Percentiles rank a stretch among this genome's conserved stretches.
phyloP scores from a whole-genome alignment of 176 grass and related monocot species.

The Zea luxurians region DNA sequence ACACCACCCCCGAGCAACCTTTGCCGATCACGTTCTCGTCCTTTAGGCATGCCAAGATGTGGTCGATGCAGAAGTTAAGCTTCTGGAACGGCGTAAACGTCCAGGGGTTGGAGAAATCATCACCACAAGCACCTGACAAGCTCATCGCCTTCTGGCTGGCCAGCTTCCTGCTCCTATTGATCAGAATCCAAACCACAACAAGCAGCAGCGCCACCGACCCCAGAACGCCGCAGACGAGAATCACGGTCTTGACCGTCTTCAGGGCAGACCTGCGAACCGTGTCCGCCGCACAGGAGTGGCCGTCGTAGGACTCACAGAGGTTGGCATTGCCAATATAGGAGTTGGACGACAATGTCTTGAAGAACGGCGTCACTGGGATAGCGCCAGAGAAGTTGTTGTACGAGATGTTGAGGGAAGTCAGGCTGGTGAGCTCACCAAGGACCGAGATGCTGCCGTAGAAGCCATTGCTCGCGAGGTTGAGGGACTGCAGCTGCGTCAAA shows the following conservation, averaged over 20 bases:
- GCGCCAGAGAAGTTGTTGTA: conserved; percentile 97
- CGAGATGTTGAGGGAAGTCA: conserved; percentile 86
- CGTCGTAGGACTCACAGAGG: conserved; percentile 80
- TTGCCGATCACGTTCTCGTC: conserved; percentile 96
- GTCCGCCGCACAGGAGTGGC: conserved; percentile 63
- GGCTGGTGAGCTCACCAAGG: conserved; percentile 67
- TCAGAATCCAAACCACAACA: conserved; percentile 62
- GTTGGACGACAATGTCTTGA: conserved; percentile 62
- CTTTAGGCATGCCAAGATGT: conserved; percentile 74
- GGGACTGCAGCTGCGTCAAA: conserved; percentile 75
- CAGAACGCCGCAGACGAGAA: conserved; percentile 62
- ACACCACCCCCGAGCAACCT: conserved; percentile 89
- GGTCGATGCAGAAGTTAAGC: conserved; percentile 70
- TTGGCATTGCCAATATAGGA: conserved; percentile 65
- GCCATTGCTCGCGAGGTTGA: conserved; percentile 74
- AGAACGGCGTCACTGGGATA: conserved; percentile 80
- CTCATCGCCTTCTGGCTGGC: conserved; percentile 39
- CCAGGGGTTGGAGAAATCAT: conserved; percentile 96
- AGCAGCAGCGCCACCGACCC: conserved; percentile 53
- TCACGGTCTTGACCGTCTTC: conserved; percentile 57
- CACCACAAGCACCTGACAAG: conserved; percentile 38
- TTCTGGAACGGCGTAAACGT: conserved; percentile 85
- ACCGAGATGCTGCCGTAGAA: conserved; percentile 72
- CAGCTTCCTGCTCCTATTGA: conserved; percentile 58
- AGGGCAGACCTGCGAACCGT: conserved; percentile 63